A percentile compares a stretch with the other conserved stretches of the same genome.
These are phyloP conservation scores for Myxozyma neglecta DNA, from an alignment of 805 yeast genomes.

Conservation along the genomic window DNA sequence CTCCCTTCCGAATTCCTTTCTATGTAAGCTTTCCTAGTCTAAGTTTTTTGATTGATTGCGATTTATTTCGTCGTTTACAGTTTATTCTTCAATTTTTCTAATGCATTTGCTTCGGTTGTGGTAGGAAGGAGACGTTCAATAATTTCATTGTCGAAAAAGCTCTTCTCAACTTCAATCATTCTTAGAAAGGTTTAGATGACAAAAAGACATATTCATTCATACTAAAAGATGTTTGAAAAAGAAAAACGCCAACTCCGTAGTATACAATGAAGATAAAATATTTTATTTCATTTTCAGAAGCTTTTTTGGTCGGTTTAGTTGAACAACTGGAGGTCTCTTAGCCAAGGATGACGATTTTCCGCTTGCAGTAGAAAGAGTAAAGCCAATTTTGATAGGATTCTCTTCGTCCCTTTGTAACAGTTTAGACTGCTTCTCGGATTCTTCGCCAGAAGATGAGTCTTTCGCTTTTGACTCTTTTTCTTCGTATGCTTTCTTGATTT, in stretches of 20 bases:
- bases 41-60: too few species aligned
- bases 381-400: constrained; percentile 23
- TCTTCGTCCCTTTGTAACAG: constrained; percentile 18
- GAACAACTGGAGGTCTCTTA: constrained; percentile 8
- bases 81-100: too few species aligned
- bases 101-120: too few species aligned
- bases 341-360: constrained; percentile 8
- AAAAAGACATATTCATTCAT: neutral
- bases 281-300: constrained; percentile 8
- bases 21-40: too few species aligned
- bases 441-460: neutral
- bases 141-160: too few species aligned
- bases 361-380: constrained; percentile 8
- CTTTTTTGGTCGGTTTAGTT: constrained; percentile 13
- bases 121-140: too few species aligned
- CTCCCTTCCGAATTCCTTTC: too few species aligned
- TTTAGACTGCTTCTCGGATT: neutral
- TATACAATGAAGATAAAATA: neutral
- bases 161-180: too few species aligned
- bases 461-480: constrained; percentile 9
- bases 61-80: too few species aligned
- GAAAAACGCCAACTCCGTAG: neutral
- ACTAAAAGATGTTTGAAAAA: neutral
- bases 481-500: constrained; percentile 51
- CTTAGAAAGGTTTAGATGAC: too few species aligned